Evolutionary conservation across 495 filamentous ascomycete species (phyloP).

Genomic region (Aspergillus bertholletiae): DNA sequence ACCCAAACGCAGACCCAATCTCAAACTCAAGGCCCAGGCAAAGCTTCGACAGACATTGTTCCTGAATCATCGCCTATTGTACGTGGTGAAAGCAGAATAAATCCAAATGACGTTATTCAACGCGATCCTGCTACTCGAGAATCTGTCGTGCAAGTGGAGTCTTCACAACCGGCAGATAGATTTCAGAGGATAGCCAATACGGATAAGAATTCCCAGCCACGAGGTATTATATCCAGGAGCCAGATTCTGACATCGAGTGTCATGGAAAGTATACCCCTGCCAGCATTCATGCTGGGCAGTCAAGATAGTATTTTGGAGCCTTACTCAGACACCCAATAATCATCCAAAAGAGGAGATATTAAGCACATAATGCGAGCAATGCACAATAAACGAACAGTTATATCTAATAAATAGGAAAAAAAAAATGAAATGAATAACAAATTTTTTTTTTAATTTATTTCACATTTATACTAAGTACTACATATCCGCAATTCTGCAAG

Average conservation of each 20-base stretch:
- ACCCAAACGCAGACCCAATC: constrained; percentile 8
- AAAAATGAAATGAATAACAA: too few relatives aligned
- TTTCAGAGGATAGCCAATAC: constrained; percentile 8
- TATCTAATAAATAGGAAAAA: too few relatives aligned
- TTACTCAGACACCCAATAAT: constrained; percentile 26
- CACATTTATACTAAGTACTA: too few relatives aligned
- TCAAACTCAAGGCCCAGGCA: constrained; percentile 14
- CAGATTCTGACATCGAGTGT: constrained; percentile 43
- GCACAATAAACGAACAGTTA: neutral
- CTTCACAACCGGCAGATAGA: constrained; percentile 39
- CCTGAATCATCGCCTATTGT: constrained; percentile 40
- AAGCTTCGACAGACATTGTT: constrained; percentile 31
- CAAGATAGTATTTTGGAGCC: constrained; percentile 45
- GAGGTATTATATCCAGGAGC: constrained; percentile 30
- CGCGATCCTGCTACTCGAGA: constrained; percentile 20
- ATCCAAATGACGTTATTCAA: constrained; percentile 11
- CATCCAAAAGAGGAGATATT: constrained; percentile 3
- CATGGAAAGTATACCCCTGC: constrained; percentile 45
- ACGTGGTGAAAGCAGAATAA: constrained; percentile 12
- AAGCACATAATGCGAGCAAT: neutral
- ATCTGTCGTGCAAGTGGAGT: constrained; percentile 41
- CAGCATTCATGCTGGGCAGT: constrained; percentile 37
- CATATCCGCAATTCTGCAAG: too few relatives aligned
- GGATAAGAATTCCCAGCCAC: constrained; percentile 11
- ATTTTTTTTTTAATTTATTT: too few relatives aligned